phyloP scores from a whole-genome alignment of 2,329 filamentous ascomycete species.

The Cylindrodendrum hubeiense region DNA sequence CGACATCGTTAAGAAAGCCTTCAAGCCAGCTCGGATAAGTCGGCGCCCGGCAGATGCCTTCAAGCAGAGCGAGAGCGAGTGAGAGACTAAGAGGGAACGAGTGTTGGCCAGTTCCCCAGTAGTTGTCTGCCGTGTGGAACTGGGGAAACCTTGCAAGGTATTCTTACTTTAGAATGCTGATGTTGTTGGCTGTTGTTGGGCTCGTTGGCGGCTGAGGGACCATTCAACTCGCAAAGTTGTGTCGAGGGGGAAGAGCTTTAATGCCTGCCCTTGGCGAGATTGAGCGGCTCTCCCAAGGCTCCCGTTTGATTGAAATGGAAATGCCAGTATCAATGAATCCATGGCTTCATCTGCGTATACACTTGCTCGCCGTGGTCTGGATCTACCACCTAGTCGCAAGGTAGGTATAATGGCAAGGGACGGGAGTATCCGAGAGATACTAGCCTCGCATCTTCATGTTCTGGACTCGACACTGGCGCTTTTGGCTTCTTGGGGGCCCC shows the following conservation, averaged over 20 bases:
- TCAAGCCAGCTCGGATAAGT: slow-evolving; percentile 20
- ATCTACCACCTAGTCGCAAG: not conserved
- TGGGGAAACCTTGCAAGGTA: slow-evolving; percentile 15
- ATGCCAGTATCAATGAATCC: no score
- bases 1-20: not conserved
- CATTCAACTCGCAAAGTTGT: no score
- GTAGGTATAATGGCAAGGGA: not conserved
- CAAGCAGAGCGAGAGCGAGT: not conserved
- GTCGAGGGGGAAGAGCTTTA: not conserved
- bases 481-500: not conserved
- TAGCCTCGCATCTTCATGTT: not conserved
- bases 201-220: not conserved
- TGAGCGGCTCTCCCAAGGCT: not conserved
- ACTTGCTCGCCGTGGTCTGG: not conserved
- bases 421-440: not conserved
- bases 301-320: not conserved
- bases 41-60: slow-evolving; percentile 4
- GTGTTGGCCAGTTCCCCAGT: slow-evolving; percentile 5
- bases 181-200: not conserved
- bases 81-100: not conserved
- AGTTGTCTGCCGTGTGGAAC: slow-evolving; percentile 14
- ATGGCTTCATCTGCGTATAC: not conserved
- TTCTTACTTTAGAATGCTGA: not conserved
- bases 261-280: not conserved
- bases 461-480: not conserved